phyloP scores from a whole-genome alignment of 2,329 filamentous ascomycete genomes.

The Gaeumannomyces tritici region DNA sequence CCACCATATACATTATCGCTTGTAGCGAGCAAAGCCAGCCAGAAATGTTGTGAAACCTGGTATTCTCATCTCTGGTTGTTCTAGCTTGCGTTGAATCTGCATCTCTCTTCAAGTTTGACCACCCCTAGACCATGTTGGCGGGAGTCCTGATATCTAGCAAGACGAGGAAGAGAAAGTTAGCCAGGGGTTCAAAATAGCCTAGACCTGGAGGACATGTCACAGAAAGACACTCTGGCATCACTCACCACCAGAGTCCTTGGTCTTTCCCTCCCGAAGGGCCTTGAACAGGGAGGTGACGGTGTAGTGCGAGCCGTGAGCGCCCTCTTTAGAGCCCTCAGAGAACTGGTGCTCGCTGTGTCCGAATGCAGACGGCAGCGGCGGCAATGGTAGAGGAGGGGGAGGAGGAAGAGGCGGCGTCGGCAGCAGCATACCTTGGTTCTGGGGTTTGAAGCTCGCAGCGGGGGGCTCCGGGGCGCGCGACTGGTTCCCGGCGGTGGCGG shows the following conservation, averaged over 20 bases:
- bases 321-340: background rate
- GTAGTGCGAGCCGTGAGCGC: background rate
- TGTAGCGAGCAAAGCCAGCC: background rate
- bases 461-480: too few relatives aligned
- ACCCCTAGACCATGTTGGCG: background rate
- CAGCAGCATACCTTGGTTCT: background rate
- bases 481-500: background rate
- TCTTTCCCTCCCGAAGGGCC: background rate
- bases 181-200: background rate
- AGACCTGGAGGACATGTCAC: too few relatives aligned
- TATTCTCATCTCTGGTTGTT: background rate
- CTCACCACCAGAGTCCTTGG: background rate
- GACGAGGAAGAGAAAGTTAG: background rate
- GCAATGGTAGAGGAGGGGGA: too few relatives aligned
- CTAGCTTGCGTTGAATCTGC: background rate
- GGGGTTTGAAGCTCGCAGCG: background rate
- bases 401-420: too few relatives aligned
- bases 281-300: background rate
- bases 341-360: background rate
- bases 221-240: background rate
- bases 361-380: background rate
- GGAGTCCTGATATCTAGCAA: too few relatives aligned
- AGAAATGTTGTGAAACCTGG: background rate
- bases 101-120: background rate
- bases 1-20: background rate